Evolutionary conservation across 176 grass and related monocot genomes (phyloP).

Genomic region (Thalia dealbata): DNA sequence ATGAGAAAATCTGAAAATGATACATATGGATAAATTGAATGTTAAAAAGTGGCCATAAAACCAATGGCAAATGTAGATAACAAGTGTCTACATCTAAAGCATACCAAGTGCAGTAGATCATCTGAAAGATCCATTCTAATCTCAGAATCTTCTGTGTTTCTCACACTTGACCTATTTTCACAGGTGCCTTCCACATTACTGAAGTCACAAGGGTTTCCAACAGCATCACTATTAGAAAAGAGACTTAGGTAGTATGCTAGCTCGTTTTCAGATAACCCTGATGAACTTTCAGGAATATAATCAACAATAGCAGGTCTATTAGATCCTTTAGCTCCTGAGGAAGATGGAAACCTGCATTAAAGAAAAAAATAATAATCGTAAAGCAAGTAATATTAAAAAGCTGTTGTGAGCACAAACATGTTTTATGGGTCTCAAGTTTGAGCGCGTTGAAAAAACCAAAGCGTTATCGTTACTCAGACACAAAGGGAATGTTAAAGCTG

Average conservation of each 20-base stretch:
- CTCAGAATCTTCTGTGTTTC: slow-evolving; percentile 48
- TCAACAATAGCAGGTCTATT: background rate
- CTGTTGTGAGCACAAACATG: too few species aligned
- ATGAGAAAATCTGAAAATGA: slow-evolving; percentile 76
- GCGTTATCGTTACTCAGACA: too few species aligned
- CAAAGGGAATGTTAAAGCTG: too few species aligned
- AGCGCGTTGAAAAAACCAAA: too few species aligned
- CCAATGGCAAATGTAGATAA: slow-evolving; percentile 7
- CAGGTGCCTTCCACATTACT: slow-evolving; percentile 18
- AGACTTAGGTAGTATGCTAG: slow-evolving; percentile 33
- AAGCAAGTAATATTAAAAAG: background rate
- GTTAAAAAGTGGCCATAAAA: background rate
- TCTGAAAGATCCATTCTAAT: slow-evolving; percentile 93
- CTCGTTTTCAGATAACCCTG: slow-evolving; percentile 32
- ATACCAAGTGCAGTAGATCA: slow-evolving; percentile 86
- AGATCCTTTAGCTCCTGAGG: slow-evolving; percentile 7
- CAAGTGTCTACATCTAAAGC: background rate
- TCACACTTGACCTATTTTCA: slow-evolving; percentile 28
- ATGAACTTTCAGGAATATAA: slow-evolving; percentile 20
- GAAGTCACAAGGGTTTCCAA: slow-evolving; percentile 17
- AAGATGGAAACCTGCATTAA: slow-evolving; percentile 18
- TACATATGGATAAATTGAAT: slow-evolving; percentile 16
- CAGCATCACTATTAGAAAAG: slow-evolving; percentile 34
- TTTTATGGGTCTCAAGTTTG: too few species aligned
- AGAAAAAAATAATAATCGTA: background rate